phyloP scores from a whole-genome alignment of 2,329 filamentous ascomycete genomes.

The Aspergillaceae sp. region DNA sequence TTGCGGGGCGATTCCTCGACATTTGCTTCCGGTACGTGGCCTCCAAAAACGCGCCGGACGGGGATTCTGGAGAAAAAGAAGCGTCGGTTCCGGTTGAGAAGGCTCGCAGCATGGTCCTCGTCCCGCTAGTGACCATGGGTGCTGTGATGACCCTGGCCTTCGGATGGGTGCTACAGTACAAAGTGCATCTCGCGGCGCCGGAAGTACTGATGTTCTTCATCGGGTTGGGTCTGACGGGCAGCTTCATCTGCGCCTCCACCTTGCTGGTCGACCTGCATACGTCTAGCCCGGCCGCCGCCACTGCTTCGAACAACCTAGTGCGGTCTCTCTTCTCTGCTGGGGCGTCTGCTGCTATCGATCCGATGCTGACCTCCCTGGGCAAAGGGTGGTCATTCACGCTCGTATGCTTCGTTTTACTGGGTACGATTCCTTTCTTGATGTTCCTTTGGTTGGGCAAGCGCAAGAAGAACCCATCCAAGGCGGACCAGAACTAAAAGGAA shows the following conservation, averaged over 20 bases:
- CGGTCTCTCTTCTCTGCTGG: conserved; percentile 11
- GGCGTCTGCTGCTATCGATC: conserved; percentile 10
- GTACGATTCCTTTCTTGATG: conserved; percentile 6
- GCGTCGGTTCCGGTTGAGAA: conserved; percentile 14
- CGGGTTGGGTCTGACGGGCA: conserved; percentile 8
- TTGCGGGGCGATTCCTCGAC: conserved; percentile 12
- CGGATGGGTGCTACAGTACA: conserved; percentile 10
- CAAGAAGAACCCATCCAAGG: neutral
- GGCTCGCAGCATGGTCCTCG: conserved; percentile 13
- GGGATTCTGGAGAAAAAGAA: neutral
- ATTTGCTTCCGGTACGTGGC: conserved; percentile 15
- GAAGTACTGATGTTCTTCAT: conserved; percentile 11
- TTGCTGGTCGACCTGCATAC: conserved; percentile 10
- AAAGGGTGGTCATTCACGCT: conserved; percentile 11
- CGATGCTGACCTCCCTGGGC: conserved; percentile 11
- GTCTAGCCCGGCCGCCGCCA: conserved; percentile 8
- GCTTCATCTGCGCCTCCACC: conserved; percentile 9
- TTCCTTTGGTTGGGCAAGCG: conserved; percentile 4
- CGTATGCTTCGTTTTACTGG: conserved; percentile 7
- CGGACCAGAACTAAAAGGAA: neutral
- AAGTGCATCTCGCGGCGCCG: conserved; percentile 6
- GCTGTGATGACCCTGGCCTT: conserved; percentile 13
- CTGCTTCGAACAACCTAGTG: conserved; percentile 12
- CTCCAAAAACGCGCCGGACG: neutral
- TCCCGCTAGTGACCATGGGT: conserved; percentile 12